Evolutionary conservation across 2,329 filamentous ascomycete genomes (phyloP), one percentile per base, ranked within the genome.

Genomic region (Aspergillus novoparasiticus): DNA sequence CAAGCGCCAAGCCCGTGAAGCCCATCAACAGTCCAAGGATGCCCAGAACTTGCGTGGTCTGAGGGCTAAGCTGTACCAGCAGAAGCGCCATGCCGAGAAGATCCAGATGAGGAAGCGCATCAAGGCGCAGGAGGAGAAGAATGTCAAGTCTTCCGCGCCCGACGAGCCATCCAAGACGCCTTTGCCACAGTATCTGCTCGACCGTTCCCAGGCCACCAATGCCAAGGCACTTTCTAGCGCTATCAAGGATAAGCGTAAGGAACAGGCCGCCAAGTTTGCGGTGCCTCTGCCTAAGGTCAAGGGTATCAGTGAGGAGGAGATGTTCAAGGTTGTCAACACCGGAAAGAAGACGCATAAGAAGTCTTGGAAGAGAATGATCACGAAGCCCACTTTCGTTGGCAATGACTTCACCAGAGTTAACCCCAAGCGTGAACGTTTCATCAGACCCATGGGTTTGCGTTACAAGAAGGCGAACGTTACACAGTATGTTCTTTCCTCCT

Each of bases 71-170:
- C 84, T 96, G 74, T 90, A 95, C 83, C 90, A 94, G 79, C 90
- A 98, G 87, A 93, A 94, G 85, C 88, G 95, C 30, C 92, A 93
- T 83, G 91, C 94, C 79, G 94, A 99, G 85, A 99, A 99, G 90
- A 96, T 97, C 77, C 93, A 96, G 86, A 94, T 97, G 90, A 91
- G 90, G 81, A 96, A 97, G 86, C 84, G 89, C 75, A 96, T 99
- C 86, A 92, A 91, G 82, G 91, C 92, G 51, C 92, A 97, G 83
- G 95, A 99, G 82, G 92, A 97, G 84, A 90, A 93, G 81, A 96
- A 97, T 76, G 89, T 98, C 84, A 97, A 98, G 83, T 92, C 91
- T 19, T 83, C 87, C 36, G 89, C 90, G 60, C 89, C 91, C 69
- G 87, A 90, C 72, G 91, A 95, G 79, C 91, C 94, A 30, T 88